Evolutionary conservation across 352 stramenopile genomes (phyloP).

Genomic region (Phytophthora idaei): DNA sequence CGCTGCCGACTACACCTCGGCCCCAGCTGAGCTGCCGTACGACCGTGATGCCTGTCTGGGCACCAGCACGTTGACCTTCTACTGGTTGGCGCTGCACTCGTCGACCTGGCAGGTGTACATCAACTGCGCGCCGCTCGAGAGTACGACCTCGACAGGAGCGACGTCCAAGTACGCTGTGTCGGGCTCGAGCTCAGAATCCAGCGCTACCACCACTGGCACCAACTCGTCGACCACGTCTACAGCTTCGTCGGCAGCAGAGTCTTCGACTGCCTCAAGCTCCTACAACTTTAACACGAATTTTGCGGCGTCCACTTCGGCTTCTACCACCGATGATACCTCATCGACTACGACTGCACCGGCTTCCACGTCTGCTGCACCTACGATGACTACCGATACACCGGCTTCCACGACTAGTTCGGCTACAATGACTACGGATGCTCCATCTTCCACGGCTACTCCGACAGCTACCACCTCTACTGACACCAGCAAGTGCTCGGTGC

Average conservation of each 20-base stretch:
- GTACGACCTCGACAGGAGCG: slow-evolving; percentile 28
- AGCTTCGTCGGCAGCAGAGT: background rate
- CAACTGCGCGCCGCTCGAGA: slow-evolving; percentile 40
- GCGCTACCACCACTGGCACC: slow-evolving; percentile 6
- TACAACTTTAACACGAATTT: slow-evolving; percentile 25
- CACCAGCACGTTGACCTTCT: slow-evolving; percentile 36
- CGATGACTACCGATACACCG: background rate
- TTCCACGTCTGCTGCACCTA: background rate
- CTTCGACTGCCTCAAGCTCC: slow-evolving; percentile 4
- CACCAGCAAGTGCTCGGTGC: slow-evolving; percentile 29
- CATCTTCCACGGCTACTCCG: slow-evolving; percentile 1
- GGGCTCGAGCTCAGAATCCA: slow-evolving; percentile 14
- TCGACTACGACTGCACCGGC: slow-evolving; percentile 9
- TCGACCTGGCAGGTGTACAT: slow-evolving; percentile 54
- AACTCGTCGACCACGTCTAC: background rate
- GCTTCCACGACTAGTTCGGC: background rate
- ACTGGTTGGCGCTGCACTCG: slow-evolving; percentile 51
- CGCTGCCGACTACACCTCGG: slow-evolving; percentile 28
- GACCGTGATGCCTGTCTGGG: slow-evolving; percentile 32
- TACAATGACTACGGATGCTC: slow-evolving; percentile 3
- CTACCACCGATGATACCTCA: slow-evolving; percentile 6
- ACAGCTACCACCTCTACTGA: slow-evolving; percentile 4
- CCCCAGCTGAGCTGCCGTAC: slow-evolving; percentile 41
- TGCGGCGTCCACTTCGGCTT: slow-evolving; percentile 22
- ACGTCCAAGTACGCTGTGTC: slow-evolving; percentile 32